These are phyloP conservation scores for Fonsecaea pedrosoi DNA, from an alignment of 2,329 filamentous ascomycete species.

Conservation along the genomic window DNA sequence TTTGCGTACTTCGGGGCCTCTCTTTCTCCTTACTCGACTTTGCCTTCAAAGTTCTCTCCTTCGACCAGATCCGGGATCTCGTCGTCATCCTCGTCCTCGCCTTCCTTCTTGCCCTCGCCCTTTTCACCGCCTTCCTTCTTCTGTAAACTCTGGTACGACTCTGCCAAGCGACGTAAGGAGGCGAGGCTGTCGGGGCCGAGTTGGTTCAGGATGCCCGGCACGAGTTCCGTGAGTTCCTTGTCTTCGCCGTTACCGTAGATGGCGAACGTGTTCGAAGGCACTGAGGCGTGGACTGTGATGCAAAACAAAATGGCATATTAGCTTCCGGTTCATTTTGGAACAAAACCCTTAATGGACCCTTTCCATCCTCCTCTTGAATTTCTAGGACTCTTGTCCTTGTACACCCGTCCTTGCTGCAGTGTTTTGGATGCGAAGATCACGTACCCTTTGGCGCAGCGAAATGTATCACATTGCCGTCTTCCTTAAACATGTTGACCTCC, in stretches of 20 bases:
- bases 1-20: background rate
- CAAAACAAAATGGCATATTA: conserved; percentile 11
- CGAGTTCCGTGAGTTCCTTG: conserved; percentile 99
- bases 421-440: conserved; percentile 44
- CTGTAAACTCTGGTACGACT: conserved; percentile 99
- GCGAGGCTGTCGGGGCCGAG: conserved; percentile 97
- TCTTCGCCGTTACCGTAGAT: conserved; percentile 99
- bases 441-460: conserved; percentile 96
- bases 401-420: background rate
- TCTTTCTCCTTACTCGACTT: conserved; percentile 76
- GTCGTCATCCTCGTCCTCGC: conserved; percentile 79
- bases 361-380: background rate
- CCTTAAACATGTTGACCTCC: conserved; percentile 99
- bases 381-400: background rate
- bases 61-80: conserved; percentile 97
- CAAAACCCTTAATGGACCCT: background rate
- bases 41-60: conserved; percentile 97
- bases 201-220: conserved; percentile 99
- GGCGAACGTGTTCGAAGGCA: conserved; percentile 98
- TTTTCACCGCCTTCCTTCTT: conserved; percentile 79
- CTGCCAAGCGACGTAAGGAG: conserved; percentile 95
- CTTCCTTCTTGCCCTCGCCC: conserved; percentile 66
- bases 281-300: conserved; percentile 84
- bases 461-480: conserved; percentile 99
- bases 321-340: background rate